phyloP scores from a whole-genome alignment of 2,329 filamentous ascomycete genomes.

The Alternaria conjuncta region DNA sequence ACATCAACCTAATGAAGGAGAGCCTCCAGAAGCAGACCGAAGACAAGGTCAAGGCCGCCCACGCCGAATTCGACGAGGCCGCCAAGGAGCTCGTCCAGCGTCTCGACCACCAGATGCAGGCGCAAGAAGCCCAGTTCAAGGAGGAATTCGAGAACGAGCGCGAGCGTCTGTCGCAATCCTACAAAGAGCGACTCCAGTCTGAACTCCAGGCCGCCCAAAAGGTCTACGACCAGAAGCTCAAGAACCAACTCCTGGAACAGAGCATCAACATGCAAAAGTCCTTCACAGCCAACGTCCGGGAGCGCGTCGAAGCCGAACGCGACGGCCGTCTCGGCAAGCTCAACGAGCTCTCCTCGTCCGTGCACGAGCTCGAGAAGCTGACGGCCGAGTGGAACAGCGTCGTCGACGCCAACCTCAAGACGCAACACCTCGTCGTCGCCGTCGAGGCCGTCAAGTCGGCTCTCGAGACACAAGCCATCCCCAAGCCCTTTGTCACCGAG shows the following conservation, averaged over 20 bases:
- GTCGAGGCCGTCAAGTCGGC: constrained; percentile 90
- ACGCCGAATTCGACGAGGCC: constrained; percentile 83
- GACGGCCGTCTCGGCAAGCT: constrained; percentile 86
- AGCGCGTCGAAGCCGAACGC: constrained; percentile 87
- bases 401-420: constrained; percentile 87
- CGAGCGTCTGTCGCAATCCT: constrained; percentile 75
- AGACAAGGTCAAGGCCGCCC: constrained; percentile 72
- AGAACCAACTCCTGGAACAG: constrained; percentile 89
- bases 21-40: constrained; percentile 74
- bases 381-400: constrained; percentile 90
- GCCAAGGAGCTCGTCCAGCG: constrained; percentile 86
- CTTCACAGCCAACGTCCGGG: constrained; percentile 78
- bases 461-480: constrained; percentile 74
- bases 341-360: constrained; percentile 75
- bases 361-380: constrained; percentile 84
- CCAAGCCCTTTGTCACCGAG: constrained; percentile 88
- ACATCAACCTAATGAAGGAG: constrained; percentile 76
- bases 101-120: constrained; percentile 82
- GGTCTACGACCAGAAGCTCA: constrained; percentile 80
- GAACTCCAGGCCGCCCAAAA: constrained; percentile 81
- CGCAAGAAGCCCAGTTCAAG: constrained; percentile 82
- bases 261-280: constrained; percentile 85
- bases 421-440: constrained; percentile 94
- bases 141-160: constrained; percentile 90
- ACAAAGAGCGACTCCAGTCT: constrained; percentile 78